Evolutionary conservation across 805 yeast genomes (phyloP).

Genomic region (Kregervanrija delftensis): DNA sequence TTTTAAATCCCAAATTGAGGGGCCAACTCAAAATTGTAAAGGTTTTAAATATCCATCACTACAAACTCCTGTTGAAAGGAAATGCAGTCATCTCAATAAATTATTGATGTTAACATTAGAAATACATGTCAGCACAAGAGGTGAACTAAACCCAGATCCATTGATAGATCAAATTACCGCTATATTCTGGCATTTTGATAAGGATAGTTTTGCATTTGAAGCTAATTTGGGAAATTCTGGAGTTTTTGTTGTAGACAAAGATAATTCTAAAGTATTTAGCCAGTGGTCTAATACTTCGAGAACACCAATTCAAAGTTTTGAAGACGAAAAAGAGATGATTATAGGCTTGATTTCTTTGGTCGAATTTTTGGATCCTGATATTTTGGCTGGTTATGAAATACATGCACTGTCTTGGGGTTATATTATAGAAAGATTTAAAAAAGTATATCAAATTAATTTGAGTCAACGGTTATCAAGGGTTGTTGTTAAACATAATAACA

Average conservation of each 20-base stretch:
- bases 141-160: conserved; percentile 57
- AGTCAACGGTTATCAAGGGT: conserved; percentile 59
- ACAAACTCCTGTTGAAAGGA: conserved; percentile 23
- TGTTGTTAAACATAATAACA: conserved; percentile 38
- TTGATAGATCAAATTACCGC: conserved; percentile 46
- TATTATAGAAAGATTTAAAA: conserved; percentile 54
- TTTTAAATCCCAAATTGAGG: conserved; percentile 45
- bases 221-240: conserved; percentile 33
- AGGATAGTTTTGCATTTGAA: conserved; percentile 30
- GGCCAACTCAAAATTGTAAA: conserved; percentile 34
- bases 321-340: conserved; percentile 54
- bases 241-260: conserved; percentile 16
- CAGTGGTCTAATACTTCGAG: background rate
- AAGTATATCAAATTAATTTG: conserved; percentile 43
- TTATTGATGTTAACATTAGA: conserved; percentile 62
- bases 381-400: conserved; percentile 79
- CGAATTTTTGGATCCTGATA: conserved; percentile 73
- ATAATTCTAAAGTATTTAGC: background rate
- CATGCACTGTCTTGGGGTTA: conserved; percentile 88
- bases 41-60: conserved; percentile 33
- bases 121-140: conserved; percentile 54
- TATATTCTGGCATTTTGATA: conserved; percentile 59
- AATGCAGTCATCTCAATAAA: conserved; percentile 33
- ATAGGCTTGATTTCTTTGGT: conserved; percentile 48
- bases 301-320: conserved; percentile 33